These are phyloP conservation scores for Leccinum angustisporum DNA, from an alignment of 1,284 basidiomycete species.

Conservation along the genomic window DNA sequence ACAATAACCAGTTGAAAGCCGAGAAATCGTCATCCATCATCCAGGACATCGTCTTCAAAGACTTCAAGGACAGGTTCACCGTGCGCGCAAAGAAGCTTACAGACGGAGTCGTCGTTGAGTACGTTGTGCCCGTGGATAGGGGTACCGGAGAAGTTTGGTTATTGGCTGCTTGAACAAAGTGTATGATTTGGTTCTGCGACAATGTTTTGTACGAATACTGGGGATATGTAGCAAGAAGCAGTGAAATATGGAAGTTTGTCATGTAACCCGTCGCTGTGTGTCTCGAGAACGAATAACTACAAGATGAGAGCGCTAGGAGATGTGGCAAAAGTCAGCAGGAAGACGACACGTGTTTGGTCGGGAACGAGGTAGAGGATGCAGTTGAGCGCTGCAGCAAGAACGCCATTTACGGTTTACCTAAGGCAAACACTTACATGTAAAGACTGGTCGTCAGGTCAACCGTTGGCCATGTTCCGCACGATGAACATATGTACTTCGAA, in stretches of 20 bases:
- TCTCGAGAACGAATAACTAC: background rate
- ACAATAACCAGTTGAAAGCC: background rate
- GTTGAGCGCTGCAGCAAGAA: no score
- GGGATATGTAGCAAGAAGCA: background rate
- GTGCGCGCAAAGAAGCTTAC: background rate
- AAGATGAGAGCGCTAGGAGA: no score
- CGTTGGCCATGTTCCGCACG: background rate
- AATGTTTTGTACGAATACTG: background rate
- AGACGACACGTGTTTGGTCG: slow-evolving; percentile 5
- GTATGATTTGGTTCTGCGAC: background rate
- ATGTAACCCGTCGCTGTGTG: background rate
- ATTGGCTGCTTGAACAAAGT: background rate
- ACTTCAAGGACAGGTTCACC: background rate
- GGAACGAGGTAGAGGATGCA: no score
- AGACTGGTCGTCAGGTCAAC: background rate
- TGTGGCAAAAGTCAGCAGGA: background rate
- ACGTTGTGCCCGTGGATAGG: background rate
- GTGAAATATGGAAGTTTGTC: background rate
- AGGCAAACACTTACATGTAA: background rate
- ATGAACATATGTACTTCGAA: background rate
- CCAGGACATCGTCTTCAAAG: background rate
- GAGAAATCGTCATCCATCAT: background rate
- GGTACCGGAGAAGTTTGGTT: background rate
- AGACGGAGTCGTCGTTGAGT: background rate
- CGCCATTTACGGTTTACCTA: no score